A percentile compares a stretch with the other conserved stretches of the same genome.
phyloP scores from a whole-genome alignment of 192 early-diverging fungal species.

The Coemansia sp. region DNA sequence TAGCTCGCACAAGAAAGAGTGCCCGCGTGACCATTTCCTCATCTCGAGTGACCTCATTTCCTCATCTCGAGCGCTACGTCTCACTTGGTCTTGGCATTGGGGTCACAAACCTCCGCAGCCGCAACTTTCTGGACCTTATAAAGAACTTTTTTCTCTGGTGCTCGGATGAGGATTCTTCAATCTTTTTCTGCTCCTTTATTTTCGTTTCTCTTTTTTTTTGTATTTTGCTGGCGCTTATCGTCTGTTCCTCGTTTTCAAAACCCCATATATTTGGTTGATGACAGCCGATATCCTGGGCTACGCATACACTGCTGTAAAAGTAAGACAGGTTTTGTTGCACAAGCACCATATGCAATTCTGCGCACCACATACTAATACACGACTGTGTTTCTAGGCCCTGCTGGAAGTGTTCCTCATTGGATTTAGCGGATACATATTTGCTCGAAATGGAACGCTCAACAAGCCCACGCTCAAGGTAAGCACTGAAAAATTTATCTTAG shows the following conservation, averaged over 20 bases:
- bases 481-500: neutral
- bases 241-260: neutral
- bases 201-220: neutral
- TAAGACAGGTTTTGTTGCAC: neutral
- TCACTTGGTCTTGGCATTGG: too few relatives aligned
- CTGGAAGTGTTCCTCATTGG: constrained; percentile 54
- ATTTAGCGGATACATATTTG: constrained; percentile 53
- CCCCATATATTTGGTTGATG: neutral
- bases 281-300: constrained; percentile 35
- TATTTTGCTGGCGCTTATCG: neutral
- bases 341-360: neutral
- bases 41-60: neutral
- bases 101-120: too few relatives aligned
- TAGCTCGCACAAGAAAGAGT: too few relatives aligned
- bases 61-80: neutral
- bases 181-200: neutral
- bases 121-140: neutral
- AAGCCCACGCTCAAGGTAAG: constrained; percentile 56
- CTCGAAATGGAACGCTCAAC: constrained; percentile 47
- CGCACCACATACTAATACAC: neutral
- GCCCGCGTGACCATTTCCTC: too few relatives aligned
- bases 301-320: constrained; percentile 49
- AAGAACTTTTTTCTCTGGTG: neutral
- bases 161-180: neutral
- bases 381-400: constrained; percentile 23